Conservation (phyloP, 2,329 filamentous ascomycete genomes). For the Rosellinia necatrix region DNA sequence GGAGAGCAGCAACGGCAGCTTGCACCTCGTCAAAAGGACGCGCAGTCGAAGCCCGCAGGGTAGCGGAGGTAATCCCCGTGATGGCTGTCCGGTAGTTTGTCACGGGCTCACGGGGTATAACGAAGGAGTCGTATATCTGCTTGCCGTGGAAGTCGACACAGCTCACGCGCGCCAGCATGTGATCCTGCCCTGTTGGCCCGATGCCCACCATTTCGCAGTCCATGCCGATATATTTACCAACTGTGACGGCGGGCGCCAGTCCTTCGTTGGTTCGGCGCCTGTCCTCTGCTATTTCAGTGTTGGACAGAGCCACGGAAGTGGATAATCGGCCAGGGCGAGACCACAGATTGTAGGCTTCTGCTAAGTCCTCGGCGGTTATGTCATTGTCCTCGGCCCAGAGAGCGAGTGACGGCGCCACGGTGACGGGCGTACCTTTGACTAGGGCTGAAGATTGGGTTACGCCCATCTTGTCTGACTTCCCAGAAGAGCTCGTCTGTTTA, state of each 20-base stretch:
- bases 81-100: conserved; percentile 90
- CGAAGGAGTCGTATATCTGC: conserved; percentile 93
- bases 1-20: conserved; percentile 65
- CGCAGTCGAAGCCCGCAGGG: conserved; percentile 65
- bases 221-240: conserved; percentile 89
- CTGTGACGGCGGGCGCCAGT: conserved; percentile 62
- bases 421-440: conserved; percentile 44
- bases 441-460: conserved; percentile 56
- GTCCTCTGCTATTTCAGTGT: conserved; percentile 17
- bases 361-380: conserved; percentile 63
- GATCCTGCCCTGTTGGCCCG: conserved; percentile 69
- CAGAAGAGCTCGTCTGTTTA: conserved; percentile 20
- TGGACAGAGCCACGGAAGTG: not conserved
- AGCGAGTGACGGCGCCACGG: conserved; percentile 58
- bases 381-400: conserved; percentile 66
- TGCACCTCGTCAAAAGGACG: conserved; percentile 79
- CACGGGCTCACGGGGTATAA: conserved; percentile 75
- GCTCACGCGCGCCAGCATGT: conserved; percentile 82
- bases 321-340: conserved; percentile 43
- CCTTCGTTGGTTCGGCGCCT: conserved; percentile 63
- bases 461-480: conserved; percentile 56
- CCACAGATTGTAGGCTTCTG: conserved; percentile 64
- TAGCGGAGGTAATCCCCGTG: conserved; percentile 76
- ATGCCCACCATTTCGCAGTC: conserved; percentile 99
- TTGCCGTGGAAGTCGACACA: conserved; percentile 92